Conservation (phyloP, 495 filamentous ascomycete species). For the Evansstolkia leycettana region DNA sequence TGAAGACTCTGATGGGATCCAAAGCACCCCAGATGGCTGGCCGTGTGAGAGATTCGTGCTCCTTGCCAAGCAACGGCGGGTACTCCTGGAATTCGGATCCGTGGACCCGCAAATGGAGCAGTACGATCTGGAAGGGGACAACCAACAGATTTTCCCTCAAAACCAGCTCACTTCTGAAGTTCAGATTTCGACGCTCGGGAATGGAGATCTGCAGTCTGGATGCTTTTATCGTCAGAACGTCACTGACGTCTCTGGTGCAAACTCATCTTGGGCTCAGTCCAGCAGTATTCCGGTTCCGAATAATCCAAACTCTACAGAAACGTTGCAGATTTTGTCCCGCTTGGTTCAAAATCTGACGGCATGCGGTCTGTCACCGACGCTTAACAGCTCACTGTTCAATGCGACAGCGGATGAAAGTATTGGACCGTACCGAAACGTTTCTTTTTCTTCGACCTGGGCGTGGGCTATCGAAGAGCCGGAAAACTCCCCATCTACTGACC, state of each 20-base stretch:
- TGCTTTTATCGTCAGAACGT: slow-evolving; percentile 37
- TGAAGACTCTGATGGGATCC: slow-evolving; percentile 16
- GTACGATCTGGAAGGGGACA: slow-evolving; percentile 36
- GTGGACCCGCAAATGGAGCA: slow-evolving; percentile 43
- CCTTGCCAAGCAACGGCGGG: slow-evolving; percentile 32
- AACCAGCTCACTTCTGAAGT: slow-evolving; percentile 21
- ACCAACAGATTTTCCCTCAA: slow-evolving; percentile 30
- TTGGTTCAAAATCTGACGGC: slow-evolving; percentile 30
- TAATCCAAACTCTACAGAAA: slow-evolving; percentile 18
- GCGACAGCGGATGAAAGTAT: slow-evolving; percentile 34
- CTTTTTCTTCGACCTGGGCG: slow-evolving; percentile 41
- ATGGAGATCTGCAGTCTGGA: slow-evolving; percentile 30
- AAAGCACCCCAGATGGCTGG: slow-evolving; percentile 52
- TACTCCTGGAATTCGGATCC: slow-evolving; percentile 41
- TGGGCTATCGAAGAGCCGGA: slow-evolving; percentile 45
- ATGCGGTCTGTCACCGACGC: slow-evolving; percentile 46
- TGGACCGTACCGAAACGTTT: slow-evolving; percentile 36
- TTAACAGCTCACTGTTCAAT: slow-evolving; percentile 42
- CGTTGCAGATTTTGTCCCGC: slow-evolving; percentile 17
- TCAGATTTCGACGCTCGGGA: slow-evolving; percentile 11
- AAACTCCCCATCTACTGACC: slow-evolving; percentile 17
- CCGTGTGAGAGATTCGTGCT: slow-evolving; percentile 45
- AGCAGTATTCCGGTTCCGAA: slow-evolving; percentile 15
- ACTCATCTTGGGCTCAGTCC: slow-evolving; percentile 47
- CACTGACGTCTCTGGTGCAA: slow-evolving; percentile 26